Evolutionary conservation across 148 eudicot species (phyloP).

Genomic region (Rhododendron mucronatum): DNA sequence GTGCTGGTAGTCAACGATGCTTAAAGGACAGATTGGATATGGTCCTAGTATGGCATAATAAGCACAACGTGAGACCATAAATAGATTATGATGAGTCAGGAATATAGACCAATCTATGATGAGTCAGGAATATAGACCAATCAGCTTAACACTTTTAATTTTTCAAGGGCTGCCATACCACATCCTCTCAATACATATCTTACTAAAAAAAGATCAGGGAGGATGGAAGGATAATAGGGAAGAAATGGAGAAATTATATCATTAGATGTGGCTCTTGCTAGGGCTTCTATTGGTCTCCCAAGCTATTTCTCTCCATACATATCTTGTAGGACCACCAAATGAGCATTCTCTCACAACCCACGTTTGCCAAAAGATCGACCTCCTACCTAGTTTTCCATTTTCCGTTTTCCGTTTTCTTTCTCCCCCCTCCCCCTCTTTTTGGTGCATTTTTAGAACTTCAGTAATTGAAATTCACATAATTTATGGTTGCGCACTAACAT

Average conservation of each 20-base stretch:
- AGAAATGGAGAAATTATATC: neutral
- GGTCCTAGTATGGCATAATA: neutral
- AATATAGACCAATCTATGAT: neutral
- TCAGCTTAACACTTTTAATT: neutral
- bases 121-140: neutral
- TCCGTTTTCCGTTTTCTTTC: neutral
- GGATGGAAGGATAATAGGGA: neutral
- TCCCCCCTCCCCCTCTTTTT: too few relatives aligned
- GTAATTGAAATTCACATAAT: neutral
- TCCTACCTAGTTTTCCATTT: conserved; percentile 1
- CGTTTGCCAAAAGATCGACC: neutral
- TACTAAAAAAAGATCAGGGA: neutral
- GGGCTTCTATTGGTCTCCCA: neutral
- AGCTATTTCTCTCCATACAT: neutral
- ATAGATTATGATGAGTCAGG: neutral
- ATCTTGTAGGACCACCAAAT: neutral
- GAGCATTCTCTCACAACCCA: neutral
- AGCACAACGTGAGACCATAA: neutral
- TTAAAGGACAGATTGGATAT: neutral
- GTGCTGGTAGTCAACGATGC: neutral
- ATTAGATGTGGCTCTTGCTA: neutral
- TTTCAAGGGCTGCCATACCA: neutral
- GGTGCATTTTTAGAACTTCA: neutral
- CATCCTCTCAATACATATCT: neutral
- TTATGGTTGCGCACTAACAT: neutral